These are phyloP conservation scores for Penicillium parvum DNA, from an alignment of 495 filamentous ascomycete species.

Conservation along the genomic window DNA sequence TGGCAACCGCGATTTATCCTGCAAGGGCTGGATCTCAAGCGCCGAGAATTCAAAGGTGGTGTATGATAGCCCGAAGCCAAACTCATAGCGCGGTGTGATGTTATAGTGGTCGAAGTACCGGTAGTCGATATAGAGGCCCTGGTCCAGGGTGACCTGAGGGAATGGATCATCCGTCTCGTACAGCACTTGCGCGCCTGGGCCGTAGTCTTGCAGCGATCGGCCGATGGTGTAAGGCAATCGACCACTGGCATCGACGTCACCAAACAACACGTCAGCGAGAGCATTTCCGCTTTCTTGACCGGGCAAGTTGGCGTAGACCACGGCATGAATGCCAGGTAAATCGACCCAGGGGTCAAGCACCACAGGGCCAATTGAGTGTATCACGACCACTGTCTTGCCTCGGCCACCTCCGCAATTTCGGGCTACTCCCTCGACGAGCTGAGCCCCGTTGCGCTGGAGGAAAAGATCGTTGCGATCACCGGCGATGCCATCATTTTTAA, in stretches of 20 bases:
- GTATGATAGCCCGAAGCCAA: constrained; percentile 72
- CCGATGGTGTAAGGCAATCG: constrained; percentile 89
- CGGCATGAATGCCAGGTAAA: constrained; percentile 69
- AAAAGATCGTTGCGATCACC: constrained; percentile 83
- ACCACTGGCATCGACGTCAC: constrained; percentile 79
- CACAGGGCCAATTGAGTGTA: constrained; percentile 91
- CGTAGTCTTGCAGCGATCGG: constrained; percentile 76
- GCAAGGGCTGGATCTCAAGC: constrained; percentile 49
- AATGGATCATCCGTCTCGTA: constrained; percentile 66
- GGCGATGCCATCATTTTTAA: constrained; percentile 55
- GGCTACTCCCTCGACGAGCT: constrained; percentile 67
- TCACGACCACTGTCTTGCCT: constrained; percentile 71
- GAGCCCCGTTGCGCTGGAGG: constrained; percentile 72
- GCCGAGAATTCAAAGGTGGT: constrained; percentile 71
- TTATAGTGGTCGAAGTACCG: constrained; percentile 80
- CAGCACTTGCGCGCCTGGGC: constrained; percentile 68
- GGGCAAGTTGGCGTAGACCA: constrained; percentile 82
- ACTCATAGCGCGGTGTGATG: constrained; percentile 62
- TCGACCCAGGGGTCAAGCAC: constrained; percentile 83
- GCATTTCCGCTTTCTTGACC: constrained; percentile 89
- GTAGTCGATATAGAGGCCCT: constrained; percentile 87
- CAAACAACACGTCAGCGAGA: constrained; percentile 78
- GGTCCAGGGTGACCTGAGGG: constrained; percentile 80
- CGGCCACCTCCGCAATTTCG: constrained; percentile 61
- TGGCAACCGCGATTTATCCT: constrained; percentile 58